Evolutionary conservation across 2,329 filamentous ascomycete species (phyloP).

Genomic region (Ceratocystis eucalypticola): DNA sequence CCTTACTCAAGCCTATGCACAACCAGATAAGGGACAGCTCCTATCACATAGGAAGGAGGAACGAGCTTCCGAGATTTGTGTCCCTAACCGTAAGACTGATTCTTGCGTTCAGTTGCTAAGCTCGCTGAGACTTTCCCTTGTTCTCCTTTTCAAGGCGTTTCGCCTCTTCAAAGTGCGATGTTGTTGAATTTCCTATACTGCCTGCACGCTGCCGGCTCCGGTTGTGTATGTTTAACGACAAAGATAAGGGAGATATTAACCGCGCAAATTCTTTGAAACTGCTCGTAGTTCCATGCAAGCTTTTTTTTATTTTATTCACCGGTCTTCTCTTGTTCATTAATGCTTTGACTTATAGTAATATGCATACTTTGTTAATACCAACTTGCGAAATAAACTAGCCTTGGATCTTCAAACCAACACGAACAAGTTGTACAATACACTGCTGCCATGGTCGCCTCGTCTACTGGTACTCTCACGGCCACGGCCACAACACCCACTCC

Average conservation of each 20-base stretch:
- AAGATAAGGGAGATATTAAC: not conserved
- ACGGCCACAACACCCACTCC: not conserved
- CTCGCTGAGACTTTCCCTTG: not conserved
- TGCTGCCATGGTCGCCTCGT: conserved; percentile 9
- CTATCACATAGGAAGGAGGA: too few species aligned
- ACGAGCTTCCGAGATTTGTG: too few species aligned
- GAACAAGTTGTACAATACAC: not conserved
- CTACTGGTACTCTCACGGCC: not conserved
- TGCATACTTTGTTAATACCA: not conserved
- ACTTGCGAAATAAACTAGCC: not conserved
- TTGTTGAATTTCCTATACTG: too few species aligned
- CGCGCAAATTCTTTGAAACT: not conserved
- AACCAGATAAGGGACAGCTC: too few species aligned
- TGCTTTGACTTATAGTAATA: not conserved
- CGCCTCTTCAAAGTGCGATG: too few species aligned
- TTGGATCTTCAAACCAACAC: not conserved
- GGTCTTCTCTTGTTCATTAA: not conserved
- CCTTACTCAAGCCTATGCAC: too few species aligned
- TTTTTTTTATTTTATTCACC: not conserved
- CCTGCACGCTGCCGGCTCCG: conserved; percentile 7
- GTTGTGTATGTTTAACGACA: not conserved
- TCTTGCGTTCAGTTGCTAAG: too few species aligned
- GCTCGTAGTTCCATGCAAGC: too few species aligned
- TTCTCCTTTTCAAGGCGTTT: too few species aligned
- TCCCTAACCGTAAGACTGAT: too few species aligned